These are phyloP conservation scores for Spathaspora passalidarum DNA, from an alignment of 805 yeast species.

Conservation along the genomic window DNA sequence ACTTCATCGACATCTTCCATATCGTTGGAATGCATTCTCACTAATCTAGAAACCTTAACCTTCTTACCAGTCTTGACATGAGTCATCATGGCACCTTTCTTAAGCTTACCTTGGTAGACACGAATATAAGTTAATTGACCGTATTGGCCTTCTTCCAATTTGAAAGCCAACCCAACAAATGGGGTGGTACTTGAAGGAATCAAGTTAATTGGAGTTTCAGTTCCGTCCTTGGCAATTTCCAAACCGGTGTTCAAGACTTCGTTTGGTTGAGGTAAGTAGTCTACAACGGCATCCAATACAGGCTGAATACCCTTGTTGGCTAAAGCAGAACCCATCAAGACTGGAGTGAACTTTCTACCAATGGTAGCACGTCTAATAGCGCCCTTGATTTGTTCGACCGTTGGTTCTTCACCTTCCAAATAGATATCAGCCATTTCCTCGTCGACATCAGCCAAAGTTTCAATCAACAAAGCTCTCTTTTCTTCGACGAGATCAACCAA, in stretches of 20 bases:
- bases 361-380: constrained; percentile 96
- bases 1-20: constrained; percentile 97
- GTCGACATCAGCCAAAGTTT: constrained; percentile 96
- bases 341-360: constrained; percentile 96
- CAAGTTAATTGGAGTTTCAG: constrained; percentile 60
- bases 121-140: constrained; percentile 97
- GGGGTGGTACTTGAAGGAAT: constrained; percentile 73
- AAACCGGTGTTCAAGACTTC: constrained; percentile 89
- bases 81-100: constrained; percentile 83
- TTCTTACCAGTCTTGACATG: constrained; percentile 92
- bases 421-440: constrained; percentile 94
- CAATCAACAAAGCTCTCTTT: constrained; percentile 80
- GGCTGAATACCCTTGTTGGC: constrained; percentile 97
- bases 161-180: constrained; percentile 96
- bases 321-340: constrained; percentile 97
- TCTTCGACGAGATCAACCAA: constrained; percentile 83
- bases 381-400: constrained; percentile 73
- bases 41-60: constrained; percentile 89
- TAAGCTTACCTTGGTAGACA: constrained; percentile 93
- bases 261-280: constrained; percentile 92
- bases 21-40: constrained; percentile 97
- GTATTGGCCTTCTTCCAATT: constrained; percentile 95
- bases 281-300: constrained; percentile 93
- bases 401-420: constrained; percentile 87
- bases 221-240: constrained; percentile 63